phyloP scores from a whole-genome alignment of 441 rosid genomes.

The Daphne laureola region DNA sequence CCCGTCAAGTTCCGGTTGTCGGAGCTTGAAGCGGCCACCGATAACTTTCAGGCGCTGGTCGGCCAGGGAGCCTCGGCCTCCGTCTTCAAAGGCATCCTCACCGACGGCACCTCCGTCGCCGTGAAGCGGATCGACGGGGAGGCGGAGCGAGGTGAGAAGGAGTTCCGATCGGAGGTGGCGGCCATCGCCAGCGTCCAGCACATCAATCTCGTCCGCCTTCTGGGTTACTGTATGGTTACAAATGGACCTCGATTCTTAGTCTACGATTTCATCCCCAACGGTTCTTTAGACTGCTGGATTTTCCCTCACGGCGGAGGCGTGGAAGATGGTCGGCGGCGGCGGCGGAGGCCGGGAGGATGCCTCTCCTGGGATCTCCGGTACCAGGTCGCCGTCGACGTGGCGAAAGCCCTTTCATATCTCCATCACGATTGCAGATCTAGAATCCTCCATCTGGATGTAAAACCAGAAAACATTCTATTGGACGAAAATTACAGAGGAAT shows the following conservation, averaged over 20 bases:
- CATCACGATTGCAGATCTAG: constrained; percentile 77
- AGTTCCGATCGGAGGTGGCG: constrained; percentile 64
- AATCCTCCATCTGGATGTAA: constrained; percentile 79
- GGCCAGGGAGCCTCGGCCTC: constrained; percentile 70
- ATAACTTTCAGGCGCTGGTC: constrained; percentile 39
- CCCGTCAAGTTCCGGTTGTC: constrained; percentile 50
- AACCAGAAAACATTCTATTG: constrained; percentile 72
- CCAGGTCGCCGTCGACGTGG: constrained; percentile 65
- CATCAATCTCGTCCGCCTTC: constrained; percentile 53
- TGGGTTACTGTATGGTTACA: constrained; percentile 46
- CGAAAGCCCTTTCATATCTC: constrained; percentile 66
- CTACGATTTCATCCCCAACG: constrained; percentile 56
- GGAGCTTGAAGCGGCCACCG: constrained; percentile 79
- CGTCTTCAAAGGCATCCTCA: constrained; percentile 63
- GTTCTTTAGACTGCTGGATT: constrained; percentile 76
- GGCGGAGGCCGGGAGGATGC: constrained; percentile 38
- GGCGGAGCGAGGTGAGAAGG: constrained; percentile 57
- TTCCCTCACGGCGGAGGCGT: constrained; percentile 22
- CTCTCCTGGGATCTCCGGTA: constrained; percentile 65
- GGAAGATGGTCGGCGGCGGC: not conserved
- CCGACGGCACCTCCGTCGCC: constrained; percentile 62
- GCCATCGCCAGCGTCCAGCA: constrained; percentile 88
- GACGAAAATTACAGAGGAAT: constrained; percentile 59
- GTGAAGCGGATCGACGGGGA: constrained; percentile 66
- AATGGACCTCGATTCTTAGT: constrained; percentile 49